Evolutionary conservation across 2,329 filamentous ascomycete species (phyloP), one percentile per base, ranked within the genome.

Genomic region (Colletotrichum aenigma): DNA sequence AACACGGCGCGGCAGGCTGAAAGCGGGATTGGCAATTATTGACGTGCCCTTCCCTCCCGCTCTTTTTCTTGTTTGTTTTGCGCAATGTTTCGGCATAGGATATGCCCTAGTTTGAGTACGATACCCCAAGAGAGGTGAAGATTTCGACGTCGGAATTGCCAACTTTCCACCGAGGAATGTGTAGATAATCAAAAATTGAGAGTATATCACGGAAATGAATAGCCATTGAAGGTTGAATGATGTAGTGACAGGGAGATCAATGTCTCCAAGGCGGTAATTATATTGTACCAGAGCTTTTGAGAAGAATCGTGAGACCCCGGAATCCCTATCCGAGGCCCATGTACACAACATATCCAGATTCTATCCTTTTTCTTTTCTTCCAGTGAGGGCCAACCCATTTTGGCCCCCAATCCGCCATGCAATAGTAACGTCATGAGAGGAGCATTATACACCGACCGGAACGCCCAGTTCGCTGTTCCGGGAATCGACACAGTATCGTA

Each of bases 381-480:
- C 70, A 69, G 56, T 43, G 65, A 69, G 38, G 48, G 70, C 64
- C 70, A 69, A 69, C 48, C 74, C 64, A 69, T 76, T 76, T 60
- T 28, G 65, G 70, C 70, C 48, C 36, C 65, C 65, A 30, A 55
- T 30, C 71, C 71, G 71, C 74, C 71, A 67, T 76, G 74, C 74
- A 66, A 75, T 75, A 66, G 24, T 76, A 82, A 78, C 80, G 81
- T 87, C 85, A 81, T 87, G 85, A 87, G 85, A 82, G 85, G 86
- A 87, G 85, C 85, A 86, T 86, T 85, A 85, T 84, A 86, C 84
- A 85, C 77, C 79, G 78, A 82, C 78, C 82, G 80, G 74, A 74
- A 74, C 70, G 67, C 74, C 74, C 72, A 76, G 58, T 72, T 75
- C 72, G 75, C 72, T 71, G 76, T 77, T 71, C 70, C 73, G 38